Percentiles rank a stretch among this genome's conserved stretches.
These are phyloP conservation scores for Pyrenochaeta sp. DNA, from an alignment of 2,329 filamentous ascomycete species.

Conservation along the genomic window DNA sequence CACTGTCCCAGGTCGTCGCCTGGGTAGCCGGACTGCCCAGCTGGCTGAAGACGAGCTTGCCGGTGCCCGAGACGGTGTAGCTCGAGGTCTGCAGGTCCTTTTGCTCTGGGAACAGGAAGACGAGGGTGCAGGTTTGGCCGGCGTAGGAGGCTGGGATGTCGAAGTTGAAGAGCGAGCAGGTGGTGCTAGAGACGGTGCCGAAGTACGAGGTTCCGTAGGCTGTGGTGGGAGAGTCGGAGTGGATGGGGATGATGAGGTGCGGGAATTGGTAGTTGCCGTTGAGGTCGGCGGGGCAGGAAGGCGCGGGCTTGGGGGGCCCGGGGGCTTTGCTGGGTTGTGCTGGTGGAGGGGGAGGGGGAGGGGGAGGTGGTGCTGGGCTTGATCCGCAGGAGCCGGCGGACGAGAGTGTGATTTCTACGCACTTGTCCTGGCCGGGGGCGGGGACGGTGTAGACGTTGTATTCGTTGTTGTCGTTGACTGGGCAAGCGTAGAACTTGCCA, in stretches of 20 bases:
- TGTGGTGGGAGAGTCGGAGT: conserved; percentile 61
- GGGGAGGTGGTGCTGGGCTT: conserved; percentile 17
- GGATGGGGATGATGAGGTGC: conserved; percentile 68
- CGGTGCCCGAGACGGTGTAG: conserved; percentile 63
- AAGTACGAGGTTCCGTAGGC: conserved; percentile 63
- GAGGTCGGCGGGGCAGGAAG: conserved; percentile 30
- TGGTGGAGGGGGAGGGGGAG: background rate
- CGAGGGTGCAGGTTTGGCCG: conserved; percentile 67
- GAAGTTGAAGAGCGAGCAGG: conserved; percentile 73
- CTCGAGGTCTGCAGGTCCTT: conserved; percentile 66
- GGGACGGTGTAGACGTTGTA: conserved; percentile 63
- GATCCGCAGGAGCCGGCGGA: conserved; percentile 29
- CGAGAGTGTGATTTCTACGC: conserved; percentile 57
- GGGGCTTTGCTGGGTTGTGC: background rate
- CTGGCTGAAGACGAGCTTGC: conserved; percentile 61
- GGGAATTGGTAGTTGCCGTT: conserved; percentile 55
- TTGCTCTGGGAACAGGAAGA: conserved; percentile 70
- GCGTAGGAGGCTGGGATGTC: conserved; percentile 63
- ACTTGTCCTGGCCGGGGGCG: conserved; percentile 55
- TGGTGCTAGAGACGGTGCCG: conserved; percentile 51
- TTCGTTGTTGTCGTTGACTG: conserved; percentile 61
- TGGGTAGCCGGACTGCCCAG: conserved; percentile 56
- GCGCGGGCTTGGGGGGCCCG: conserved; percentile 2
- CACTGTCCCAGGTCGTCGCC: conserved; percentile 63
- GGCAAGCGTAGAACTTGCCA: conserved; percentile 66